Base-by-base conservation (phyloP, 2,329 filamentous ascomycete species). In the Fusarium sp. region DNA sequence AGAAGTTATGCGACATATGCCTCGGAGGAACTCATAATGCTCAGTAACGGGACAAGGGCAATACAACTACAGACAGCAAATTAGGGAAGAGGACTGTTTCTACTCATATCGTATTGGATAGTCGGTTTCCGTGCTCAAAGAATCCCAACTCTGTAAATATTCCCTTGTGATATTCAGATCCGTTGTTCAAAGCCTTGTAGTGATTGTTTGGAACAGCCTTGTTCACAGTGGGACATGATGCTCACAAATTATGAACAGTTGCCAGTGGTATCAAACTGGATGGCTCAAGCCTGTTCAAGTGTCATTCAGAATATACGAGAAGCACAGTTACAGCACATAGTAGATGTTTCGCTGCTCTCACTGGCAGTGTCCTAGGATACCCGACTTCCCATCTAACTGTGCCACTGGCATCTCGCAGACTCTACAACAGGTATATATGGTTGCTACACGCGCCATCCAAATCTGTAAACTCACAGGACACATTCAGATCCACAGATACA, bases 201-300 rank as follows among this genome's bases (percentile, higher is more conserved):
- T 17, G 6, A 15, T 3, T 22, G 5, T 0, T 14, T 12, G 11
- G 7, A 26, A 20, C 6, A 12, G 24, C 22, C 5, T 13, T 2
- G 24, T 38, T 22, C 10, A n/a, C 5, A 4, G 7, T 17, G 20
- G 38, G 2, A 20, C 4, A 28, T 17, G 14, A 28, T 13, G 2
- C 5, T 1, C 10, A 4, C 6, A 10, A 22, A 1, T 7, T 8
- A 14, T 18, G 51, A 22, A 38, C 7, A 22, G 7, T 2, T 22
- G 14, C n/a, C 2, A 7, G n/a, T 28, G 2, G 2, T 2, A 3
- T 22, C 18, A 8, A 0, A 2, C 3, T 11, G 3, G 7, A 7
- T 11, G 11, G 7, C 1, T 0, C 8, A 3, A 11, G 2, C 4
- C 3, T 35, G 17, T 20, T 8, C 11, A 11, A 24, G 10, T 2